A percentile compares a stretch with the other conserved stretches of the same genome.
Evolutionary conservation across 306 rosid genomes (phyloP).

Genomic region (Quercus engelmannii): DNA sequence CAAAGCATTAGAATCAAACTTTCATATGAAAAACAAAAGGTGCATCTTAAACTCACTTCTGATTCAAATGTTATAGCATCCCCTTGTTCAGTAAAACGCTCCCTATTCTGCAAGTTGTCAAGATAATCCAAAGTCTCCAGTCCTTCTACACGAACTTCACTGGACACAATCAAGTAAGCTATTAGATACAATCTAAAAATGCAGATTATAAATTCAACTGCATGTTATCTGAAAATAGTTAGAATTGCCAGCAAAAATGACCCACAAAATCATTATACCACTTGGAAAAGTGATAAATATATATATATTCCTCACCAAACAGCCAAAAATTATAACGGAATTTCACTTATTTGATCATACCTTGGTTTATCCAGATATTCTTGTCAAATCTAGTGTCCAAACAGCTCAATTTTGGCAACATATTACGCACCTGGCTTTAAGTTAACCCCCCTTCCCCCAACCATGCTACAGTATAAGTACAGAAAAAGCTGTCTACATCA

Average conservation of each 20-base stretch:
- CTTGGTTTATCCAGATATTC: neutral
- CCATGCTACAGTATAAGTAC: neutral
- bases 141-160: conserved; percentile 98
- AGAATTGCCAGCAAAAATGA: neutral
- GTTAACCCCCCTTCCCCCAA: neutral
- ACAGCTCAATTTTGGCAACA: neutral
- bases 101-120: conserved; percentile 81
- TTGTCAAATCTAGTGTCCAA: neutral
- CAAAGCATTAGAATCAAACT: neutral
- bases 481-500: neutral
- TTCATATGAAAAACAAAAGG: conserved; percentile 7
- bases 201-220: neutral
- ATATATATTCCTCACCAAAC: neutral
- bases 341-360: neutral
- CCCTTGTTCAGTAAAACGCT: conserved; percentile 90
- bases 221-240: neutral
- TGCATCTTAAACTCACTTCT: conserved; percentile 51
- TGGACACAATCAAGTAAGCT: conserved; percentile 43
- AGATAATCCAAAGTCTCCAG: conserved; percentile 93
- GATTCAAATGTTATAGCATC: conserved; percentile 97
- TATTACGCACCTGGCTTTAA: neutral
- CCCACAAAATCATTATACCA: neutral
- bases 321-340: neutral
- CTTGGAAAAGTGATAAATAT: neutral
- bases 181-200: conserved; percentile 15